Base-by-base conservation (phyloP, 2,329 filamentous ascomycete genomes). In the Trichophyton benhamiae region DNA sequence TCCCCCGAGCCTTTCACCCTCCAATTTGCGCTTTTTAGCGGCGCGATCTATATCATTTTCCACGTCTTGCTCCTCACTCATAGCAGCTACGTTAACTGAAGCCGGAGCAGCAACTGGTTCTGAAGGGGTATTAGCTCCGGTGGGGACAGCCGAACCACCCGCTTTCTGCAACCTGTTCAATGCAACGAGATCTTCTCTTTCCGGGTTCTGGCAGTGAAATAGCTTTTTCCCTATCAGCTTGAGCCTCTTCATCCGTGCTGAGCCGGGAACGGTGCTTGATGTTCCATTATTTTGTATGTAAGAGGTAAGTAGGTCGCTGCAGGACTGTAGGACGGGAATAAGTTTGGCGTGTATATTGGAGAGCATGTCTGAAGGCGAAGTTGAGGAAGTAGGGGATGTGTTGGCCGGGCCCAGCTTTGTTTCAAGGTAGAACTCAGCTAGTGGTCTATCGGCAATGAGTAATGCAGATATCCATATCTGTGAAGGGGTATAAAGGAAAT, bases 401-500 rank as follows among this genome's bases (percentile, higher is more conserved):
- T 63, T 59, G 1, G 67, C 66, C 7, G 63, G 62, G 11, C 71
- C 72, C n/a, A 79, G 63, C 66, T 79, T 79, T 1, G 71, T 71
- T 30, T 77, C 72, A 17, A 79, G 68, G 65, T 78, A 79, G 63
- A 75, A 76, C 60, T 76, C 70, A 1, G 73, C 72, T 3, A 79
- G 68, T 1, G 75, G 74, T 27, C 69, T 67, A 70, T 97, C 92
- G 0, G 86, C 88, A 59, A 95, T 81, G 13, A 87, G 79, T 30
- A 96, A 76, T 0, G 91, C 85, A 0, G 89, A 87, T 63, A 97
- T 81, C 85, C 91, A 91, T 71, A 97, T 95, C 73, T 99, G 94
- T 25, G 89, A 88, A 0, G 94, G 94, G 0, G 92, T 92, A 76
- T 89, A 97, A 74, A 96, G 87, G 75, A 97, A 96, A 76, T 97